Evolutionary conservation across 2,329 filamentous ascomycete genomes (phyloP).

Genomic region (Verruconis gallopava): DNA sequence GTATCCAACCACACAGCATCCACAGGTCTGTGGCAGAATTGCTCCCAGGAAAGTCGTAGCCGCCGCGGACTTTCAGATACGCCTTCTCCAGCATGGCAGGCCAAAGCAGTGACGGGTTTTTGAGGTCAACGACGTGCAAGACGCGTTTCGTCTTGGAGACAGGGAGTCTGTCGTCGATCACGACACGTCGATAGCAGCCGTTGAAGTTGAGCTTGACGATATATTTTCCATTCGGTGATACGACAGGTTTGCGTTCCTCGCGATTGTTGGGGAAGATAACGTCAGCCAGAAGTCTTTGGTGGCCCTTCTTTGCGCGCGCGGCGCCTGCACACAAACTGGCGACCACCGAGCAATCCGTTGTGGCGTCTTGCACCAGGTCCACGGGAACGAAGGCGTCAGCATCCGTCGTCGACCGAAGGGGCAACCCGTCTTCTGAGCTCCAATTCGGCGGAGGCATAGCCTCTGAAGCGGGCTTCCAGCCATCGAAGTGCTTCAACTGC

Average conservation of each 20-base stretch:
- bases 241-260: slow-evolving; percentile 39
- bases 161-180: slow-evolving; percentile 81
- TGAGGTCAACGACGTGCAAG: slow-evolving; percentile 77
- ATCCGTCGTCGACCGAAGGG: too few relatives aligned
- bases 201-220: slow-evolving; percentile 92
- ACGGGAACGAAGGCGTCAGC: slow-evolving; percentile 33
- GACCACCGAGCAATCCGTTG: slow-evolving; percentile 93
- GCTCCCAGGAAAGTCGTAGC: slow-evolving; percentile 95
- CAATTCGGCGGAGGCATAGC: slow-evolving; percentile 40
- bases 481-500: slow-evolving; percentile 64
- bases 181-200: slow-evolving; percentile 74
- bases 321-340: slow-evolving; percentile 81
- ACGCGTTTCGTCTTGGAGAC: slow-evolving; percentile 60
- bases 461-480: slow-evolving; percentile 68
- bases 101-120: slow-evolving; percentile 73
- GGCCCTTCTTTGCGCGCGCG: slow-evolving; percentile 54
- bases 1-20: slow-evolving; percentile 90
- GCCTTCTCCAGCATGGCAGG: slow-evolving; percentile 91
- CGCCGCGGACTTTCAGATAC: slow-evolving; percentile 86
- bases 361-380: slow-evolving; percentile 89
- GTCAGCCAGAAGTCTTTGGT: slow-evolving; percentile 55
- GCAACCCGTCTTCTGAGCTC: slow-evolving; percentile 40
- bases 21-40: slow-evolving; percentile 93
- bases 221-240: slow-evolving; percentile 78
- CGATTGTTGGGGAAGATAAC: slow-evolving; percentile 66